Base-by-base conservation (phyloP, 176 grass and related monocot genomes). In the Eremochloa ophiuroides region DNA sequence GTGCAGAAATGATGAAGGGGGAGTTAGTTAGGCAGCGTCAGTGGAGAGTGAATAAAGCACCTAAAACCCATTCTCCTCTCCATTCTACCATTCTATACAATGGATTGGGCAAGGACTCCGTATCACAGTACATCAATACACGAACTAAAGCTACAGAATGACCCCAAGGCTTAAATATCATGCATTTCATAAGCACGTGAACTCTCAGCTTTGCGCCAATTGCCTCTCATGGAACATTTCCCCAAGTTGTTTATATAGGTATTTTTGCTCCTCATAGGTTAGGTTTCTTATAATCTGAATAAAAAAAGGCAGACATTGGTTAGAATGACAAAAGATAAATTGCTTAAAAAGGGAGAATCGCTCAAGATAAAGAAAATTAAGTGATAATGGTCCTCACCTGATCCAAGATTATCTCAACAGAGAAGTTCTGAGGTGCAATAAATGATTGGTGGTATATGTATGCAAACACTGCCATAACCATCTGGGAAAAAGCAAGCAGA, bases 391-490 rank as follows among this genome's bases (percentile, higher is more conserved):
- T 73, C 29, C 43, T 62, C 74, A 99, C 97, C 93, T 99, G 97
- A 67, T 99, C 97, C 65, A 96, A 79, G 87, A 99, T 95, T 67
- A 87, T 82, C 30, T 93, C 86, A 28, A 99, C 77, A 39, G 97
- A 99, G 80, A 87, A 93, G 76, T 87, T 92, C 63, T 99, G 89
- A 53, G 87, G 75, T 27, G 89, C 74, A 69, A 99, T 92, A 73
- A 99, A 99, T 44, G 97, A 99, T 69, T 99, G 93, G 88, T 90
- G 91, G 73, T 99, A 99, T 94, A 95, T 99, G 69, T 99, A 99
- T 66, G 97, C 97, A 80, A 99, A 99, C 37, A 99, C 97, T 73
- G 97, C 97, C 93, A 99, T 99, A 81, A 96, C 97, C 97, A 99
- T 99, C 97, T 99, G 87, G 9, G 59, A 0, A 88, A 89, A 89